Percentiles rank a stretch among this genome's conserved stretches.
Evolutionary conservation across 805 yeast genomes (phyloP).

Genomic region (Lipomyces oligophaga): DNA sequence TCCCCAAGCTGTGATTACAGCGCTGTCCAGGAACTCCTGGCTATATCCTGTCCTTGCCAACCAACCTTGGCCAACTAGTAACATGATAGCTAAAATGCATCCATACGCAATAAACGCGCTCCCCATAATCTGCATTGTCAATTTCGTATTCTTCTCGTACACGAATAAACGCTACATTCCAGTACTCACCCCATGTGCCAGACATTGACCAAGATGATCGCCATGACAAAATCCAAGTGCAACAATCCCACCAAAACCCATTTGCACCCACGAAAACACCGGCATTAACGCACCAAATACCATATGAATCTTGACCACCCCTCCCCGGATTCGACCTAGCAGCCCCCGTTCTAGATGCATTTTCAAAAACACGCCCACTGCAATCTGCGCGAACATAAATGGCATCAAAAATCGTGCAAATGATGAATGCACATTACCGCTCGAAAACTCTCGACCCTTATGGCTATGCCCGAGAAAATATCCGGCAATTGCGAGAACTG

Average conservation of each 20-base stretch:
- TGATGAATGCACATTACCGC: constrained; percentile 38
- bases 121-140: constrained; percentile 64
- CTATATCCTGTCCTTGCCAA: constrained; percentile 47
- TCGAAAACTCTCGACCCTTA: constrained; percentile 38
- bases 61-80: constrained; percentile 65
- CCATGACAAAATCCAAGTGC: constrained; percentile 84
- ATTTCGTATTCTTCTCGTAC: not conserved
- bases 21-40: constrained; percentile 82
- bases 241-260: constrained; percentile 77
- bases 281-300: constrained; percentile 38
- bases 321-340: constrained; percentile 35
- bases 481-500: constrained; percentile 39
- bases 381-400: constrained; percentile 35
- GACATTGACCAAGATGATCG: constrained; percentile 84
- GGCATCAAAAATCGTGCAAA: constrained; percentile 39
- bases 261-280: constrained; percentile 67
- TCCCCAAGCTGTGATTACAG: constrained; percentile 84
- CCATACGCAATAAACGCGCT: constrained; percentile 81
- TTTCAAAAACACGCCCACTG: constrained; percentile 39
- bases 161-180: not conserved
- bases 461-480: constrained; percentile 41
- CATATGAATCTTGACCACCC: constrained; percentile 36
- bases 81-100: constrained; percentile 58
- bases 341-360: constrained; percentile 39
- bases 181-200: constrained; percentile 69